Evolutionary conservation across 192 early-diverging fungal species (phyloP).

Genomic region (Coemansia sp.): DNA sequence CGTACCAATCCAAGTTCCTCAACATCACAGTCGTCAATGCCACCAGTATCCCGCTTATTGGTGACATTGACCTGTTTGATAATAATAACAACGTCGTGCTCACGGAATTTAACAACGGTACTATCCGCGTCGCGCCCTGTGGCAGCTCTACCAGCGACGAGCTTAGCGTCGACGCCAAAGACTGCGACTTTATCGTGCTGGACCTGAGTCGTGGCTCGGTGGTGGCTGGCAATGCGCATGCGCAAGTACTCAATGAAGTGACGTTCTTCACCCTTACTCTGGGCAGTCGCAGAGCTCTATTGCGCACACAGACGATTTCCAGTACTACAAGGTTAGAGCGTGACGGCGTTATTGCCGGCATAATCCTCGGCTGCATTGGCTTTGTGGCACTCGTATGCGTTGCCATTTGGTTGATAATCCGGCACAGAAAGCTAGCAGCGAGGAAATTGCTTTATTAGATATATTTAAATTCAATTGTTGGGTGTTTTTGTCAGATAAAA

Average conservation of each 20-base stretch:
- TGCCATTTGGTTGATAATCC: constrained; percentile 14
- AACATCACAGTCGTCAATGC: constrained; percentile 44
- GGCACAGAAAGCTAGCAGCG: neutral
- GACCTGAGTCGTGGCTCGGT: constrained; percentile 27
- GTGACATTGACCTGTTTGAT: constrained; percentile 35
- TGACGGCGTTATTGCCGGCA: constrained; percentile 38
- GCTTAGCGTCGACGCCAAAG: constrained; percentile 3
- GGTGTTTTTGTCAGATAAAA: too few relatives aligned
- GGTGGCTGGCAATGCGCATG: constrained; percentile 29
- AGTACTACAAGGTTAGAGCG: constrained; percentile 20
- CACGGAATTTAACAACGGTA: constrained; percentile 50
- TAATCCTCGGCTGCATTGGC: constrained; percentile 36
- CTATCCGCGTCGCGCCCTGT: constrained; percentile 33
- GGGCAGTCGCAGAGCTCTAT: constrained; percentile 11
- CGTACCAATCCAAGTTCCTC: constrained; percentile 33
- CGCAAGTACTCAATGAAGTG: constrained; percentile 24
- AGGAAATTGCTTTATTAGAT: neutral
- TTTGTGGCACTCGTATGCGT: constrained; percentile 21
- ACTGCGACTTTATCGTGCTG: constrained; percentile 37
- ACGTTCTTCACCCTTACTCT: constrained; percentile 44
- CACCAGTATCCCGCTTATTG: constrained; percentile 30
- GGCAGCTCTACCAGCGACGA: constrained; percentile 26
- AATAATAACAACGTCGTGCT: constrained; percentile 24
- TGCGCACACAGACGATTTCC: constrained; percentile 45
- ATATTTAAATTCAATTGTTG: neutral